Base-by-base conservation (phyloP, 1,139 yeast genomes). In the Lodderomyces theae region DNA sequence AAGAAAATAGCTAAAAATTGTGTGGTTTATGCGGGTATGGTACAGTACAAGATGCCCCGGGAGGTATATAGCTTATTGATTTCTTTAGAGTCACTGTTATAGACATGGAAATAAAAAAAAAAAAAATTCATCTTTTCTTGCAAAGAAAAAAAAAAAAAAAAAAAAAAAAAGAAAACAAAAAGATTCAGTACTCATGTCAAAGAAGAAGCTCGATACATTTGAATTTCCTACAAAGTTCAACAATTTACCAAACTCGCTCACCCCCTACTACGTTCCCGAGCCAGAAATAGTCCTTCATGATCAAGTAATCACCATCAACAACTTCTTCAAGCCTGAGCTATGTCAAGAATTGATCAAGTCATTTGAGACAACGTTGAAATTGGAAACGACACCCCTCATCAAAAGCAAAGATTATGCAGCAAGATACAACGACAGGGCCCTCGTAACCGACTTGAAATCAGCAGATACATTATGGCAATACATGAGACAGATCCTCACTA, bases 11-110 rank as follows among this genome's bases (percentile, higher is more conserved):
- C 96, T 4, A 84, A 81, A 58, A 88, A 88, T 59, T 85, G 95
- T 61, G 88, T 90, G 88, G 79, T 90, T 3, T 94, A 85, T 60
- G 96, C 97, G 10, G 97, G 97, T 42, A 85, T 92, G 83, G 86
- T 92, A 31, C 96, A 89, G 63, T 90, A 87, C 63, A 82, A 86
- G 58, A 88, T 92, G 95, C 96, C 97, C 4, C 75, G 95, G 47
- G 97, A 90, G 55, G 82, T 89, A 0, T 89, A 87, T 59, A 79
- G 88, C 51, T 74, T 80, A 40, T 67, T 89, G 55, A 83, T 88
- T 35, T 79, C 77, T 49, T 68, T 89, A 46, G 96, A 88, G 58
- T 75, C 84, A 34, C 63, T 56, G 52, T 54, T 61, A 41, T 60
- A 55, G 43, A 28, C n/a, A 17, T 19, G 22, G n/a, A n/a, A n/a